phyloP scores from a whole-genome alignment of 2,329 filamentous ascomycete genomes.

The Akanthomyces muscarius region DNA sequence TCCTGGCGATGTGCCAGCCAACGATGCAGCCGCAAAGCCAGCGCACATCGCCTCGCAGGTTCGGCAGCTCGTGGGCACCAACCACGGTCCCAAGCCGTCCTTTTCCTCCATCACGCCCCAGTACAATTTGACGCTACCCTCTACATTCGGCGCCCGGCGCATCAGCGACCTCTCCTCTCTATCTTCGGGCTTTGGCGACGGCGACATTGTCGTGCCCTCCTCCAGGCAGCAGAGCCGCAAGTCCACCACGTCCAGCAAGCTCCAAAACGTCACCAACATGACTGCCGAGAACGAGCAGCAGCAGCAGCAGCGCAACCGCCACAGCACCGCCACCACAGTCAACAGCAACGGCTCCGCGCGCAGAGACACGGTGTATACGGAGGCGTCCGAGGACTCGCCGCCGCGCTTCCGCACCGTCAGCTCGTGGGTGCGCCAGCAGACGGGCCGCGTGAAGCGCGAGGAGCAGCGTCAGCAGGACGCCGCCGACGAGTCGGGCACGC shows the following conservation, averaged over 20 bases:
- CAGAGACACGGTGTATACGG: slow-evolving; percentile 51
- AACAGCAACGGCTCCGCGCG: slow-evolving; percentile 2
- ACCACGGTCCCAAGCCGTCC: slow-evolving; percentile 11
- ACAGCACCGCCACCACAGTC: slow-evolving; percentile 15
- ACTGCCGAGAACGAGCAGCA: slow-evolving; percentile 4
- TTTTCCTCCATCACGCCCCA: slow-evolving; percentile 11
- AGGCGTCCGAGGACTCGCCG: slow-evolving; percentile 50
- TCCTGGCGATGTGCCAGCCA: not conserved
- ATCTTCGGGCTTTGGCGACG: slow-evolving; percentile 62
- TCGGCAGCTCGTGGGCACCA: not conserved
- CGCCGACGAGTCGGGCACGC: slow-evolving; percentile 26
- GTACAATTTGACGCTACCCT: slow-evolving; percentile 30
- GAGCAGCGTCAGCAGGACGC: slow-evolving; percentile 34
- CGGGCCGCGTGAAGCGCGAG: slow-evolving; percentile 47
- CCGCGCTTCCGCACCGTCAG: slow-evolving; percentile 55
- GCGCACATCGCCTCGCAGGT: not conserved
- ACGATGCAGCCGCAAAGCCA: not conserved
- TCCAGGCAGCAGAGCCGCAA: slow-evolving; percentile 19
- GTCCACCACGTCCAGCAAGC: slow-evolving; percentile 15
- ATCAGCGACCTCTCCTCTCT: slow-evolving; percentile 55
- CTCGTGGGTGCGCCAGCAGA: slow-evolving; percentile 64
- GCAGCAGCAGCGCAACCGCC: slow-evolving; percentile 17
- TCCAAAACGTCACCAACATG: not conserved
- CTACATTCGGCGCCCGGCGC: slow-evolving; percentile 36
- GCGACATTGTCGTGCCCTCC: slow-evolving; percentile 49